A percentile compares a stretch with the other conserved stretches of the same genome.
These are phyloP conservation scores for Malassezia sympodialis DNA, from an alignment of 1,284 basidiomycete species.

Conservation along the genomic window DNA sequence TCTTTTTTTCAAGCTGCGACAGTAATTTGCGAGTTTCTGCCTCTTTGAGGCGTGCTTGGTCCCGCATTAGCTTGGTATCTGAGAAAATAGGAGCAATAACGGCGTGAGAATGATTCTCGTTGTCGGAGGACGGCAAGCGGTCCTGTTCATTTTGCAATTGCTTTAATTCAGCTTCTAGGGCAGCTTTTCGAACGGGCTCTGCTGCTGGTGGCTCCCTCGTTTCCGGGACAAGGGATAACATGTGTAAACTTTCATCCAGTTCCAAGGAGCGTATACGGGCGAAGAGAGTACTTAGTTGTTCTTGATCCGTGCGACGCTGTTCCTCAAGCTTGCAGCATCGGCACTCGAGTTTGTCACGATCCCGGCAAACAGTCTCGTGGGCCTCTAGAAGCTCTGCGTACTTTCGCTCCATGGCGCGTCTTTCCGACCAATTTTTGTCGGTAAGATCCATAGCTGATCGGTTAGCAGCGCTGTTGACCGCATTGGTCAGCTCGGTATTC, in stretches of 20 bases:
- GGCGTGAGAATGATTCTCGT: background rate
- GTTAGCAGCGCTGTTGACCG: background rate
- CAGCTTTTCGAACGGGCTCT: too few species aligned
- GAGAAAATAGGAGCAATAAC: slow-evolving; percentile 2
- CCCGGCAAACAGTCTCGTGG: background rate
- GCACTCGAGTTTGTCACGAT: background rate
- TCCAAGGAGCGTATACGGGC: background rate
- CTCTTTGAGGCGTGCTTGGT: slow-evolving; percentile 8
- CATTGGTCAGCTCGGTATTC: background rate
- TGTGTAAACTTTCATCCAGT: background rate
- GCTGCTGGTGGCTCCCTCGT: background rate
- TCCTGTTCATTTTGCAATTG: too few species aligned
- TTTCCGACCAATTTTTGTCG: background rate
- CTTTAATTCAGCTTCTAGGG: too few species aligned
- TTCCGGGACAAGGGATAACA: background rate
- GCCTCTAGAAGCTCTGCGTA: background rate
- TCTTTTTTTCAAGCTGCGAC: slow-evolving; percentile 5
- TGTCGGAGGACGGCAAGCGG: too few species aligned
- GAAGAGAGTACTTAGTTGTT: background rate
- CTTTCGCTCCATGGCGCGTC: background rate
- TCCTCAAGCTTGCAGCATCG: background rate
- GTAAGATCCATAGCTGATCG: background rate
- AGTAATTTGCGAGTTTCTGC: slow-evolving; percentile 7
- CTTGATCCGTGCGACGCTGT: background rate
- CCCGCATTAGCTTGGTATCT: slow-evolving; percentile 12